Percentiles rank a stretch among this genome's conserved stretches.
Evolutionary conservation across 2,329 filamentous ascomycete genomes (phyloP).

Genomic region (Huntiella abstrusa): DNA sequence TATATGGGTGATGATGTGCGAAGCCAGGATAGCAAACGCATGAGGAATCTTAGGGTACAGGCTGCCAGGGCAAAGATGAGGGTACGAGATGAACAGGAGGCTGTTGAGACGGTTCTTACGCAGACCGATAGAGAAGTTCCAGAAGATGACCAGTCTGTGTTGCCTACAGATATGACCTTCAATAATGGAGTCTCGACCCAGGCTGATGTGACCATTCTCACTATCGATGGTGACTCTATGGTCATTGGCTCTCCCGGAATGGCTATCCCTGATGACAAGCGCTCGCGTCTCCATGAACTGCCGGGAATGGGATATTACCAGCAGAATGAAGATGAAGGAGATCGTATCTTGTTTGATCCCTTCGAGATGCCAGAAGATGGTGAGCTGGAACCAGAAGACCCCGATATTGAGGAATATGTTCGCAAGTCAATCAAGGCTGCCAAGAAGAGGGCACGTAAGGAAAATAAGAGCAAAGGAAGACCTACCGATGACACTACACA

Average conservation of each 20-base stretch:
- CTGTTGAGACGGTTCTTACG: slow-evolving; percentile 16
- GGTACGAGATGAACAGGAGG: slow-evolving; percentile 18
- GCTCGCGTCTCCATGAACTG: slow-evolving; percentile 24
- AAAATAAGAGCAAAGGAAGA: slow-evolving; percentile 22
- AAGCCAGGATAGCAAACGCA: slow-evolving; percentile 36
- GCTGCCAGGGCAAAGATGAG: slow-evolving; percentile 36
- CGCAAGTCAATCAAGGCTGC: slow-evolving; percentile 35
- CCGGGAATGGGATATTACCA: slow-evolving; percentile 40
- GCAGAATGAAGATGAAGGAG: slow-evolving; percentile 27
- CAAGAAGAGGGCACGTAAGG: slow-evolving; percentile 32
- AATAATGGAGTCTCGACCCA: background rate
- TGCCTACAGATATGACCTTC: background rate
- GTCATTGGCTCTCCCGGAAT: background rate
- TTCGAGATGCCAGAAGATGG: slow-evolving; percentile 34
- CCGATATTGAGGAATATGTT: slow-evolving; percentile 33
- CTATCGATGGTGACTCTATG: background rate
- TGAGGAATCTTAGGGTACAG: slow-evolving; percentile 36
- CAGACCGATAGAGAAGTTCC: background rate
- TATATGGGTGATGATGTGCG: slow-evolving; percentile 37
- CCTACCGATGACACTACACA: background rate
- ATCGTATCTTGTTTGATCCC: slow-evolving; percentile 38
- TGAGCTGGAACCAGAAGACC: slow-evolving; percentile 23
- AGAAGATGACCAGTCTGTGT: background rate
- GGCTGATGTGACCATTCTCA: background rate
- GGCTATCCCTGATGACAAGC: slow-evolving; percentile 1